Base-by-base conservation (phyloP, 306 rosid genomes). In the Chamaecrista fasciculata region DNA sequence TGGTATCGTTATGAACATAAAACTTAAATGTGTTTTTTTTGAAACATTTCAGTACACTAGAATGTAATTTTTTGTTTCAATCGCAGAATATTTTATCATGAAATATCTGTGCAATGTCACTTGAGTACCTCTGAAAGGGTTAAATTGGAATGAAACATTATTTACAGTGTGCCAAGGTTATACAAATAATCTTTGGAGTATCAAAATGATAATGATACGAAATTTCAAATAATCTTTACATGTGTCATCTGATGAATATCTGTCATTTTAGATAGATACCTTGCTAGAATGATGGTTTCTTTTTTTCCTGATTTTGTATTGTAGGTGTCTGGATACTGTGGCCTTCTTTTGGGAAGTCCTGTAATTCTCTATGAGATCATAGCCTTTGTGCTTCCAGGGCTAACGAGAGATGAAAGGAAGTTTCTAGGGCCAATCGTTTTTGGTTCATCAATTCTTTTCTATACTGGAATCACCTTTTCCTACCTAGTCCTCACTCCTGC, bases 251-350 rank as follows among this genome's bases (percentile, higher is more conserved):
- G 71, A 66, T 66, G 18, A 29, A 10, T 48, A 18, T 5, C 31
- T 29, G 43, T 18, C 29, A 11, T 16, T 66, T 40, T 53, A 55
- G 46, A 52, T 53, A 55, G 46, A 52, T 20, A 56, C 73, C 28
- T 37, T 21, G 28, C 16, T 20, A 20, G 51, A 49, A 47, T 48
- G 52, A 50, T 53, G 74, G 61, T 46, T 51, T 15, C 71, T 72
- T 28, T 4, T 28, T 33, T 33, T 33, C 4, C 55, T 61, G 42
- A 26, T 71, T 36, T 5, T 75, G 65, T 70, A 33, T 46, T 81
- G 77, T 86, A 94, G 99, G 99, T 94, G 52, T 94, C 99, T 62
- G 99, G 99, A 52, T 94, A 91, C 69, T 94, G 96, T 66, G 99
- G 99, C 74, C 83, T 94, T 52, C 95, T 94, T 51, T 50, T 91